Evolutionary conservation across 176 grass and related monocot genomes (phyloP).

Genomic region (Stipa capillata): DNA sequence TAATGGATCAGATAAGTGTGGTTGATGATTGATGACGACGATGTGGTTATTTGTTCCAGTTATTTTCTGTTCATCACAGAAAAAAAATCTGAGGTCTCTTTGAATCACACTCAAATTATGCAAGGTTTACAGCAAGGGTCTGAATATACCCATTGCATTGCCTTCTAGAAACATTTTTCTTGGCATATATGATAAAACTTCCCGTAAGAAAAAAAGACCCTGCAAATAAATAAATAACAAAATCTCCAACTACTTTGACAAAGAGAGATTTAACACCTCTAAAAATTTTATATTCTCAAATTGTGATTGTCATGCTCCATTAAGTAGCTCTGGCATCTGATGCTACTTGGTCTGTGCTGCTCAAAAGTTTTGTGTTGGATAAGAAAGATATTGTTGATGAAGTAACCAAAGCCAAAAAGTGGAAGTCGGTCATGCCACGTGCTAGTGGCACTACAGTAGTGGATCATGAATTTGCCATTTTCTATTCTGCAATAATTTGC

Average conservation of each 20-base stretch:
- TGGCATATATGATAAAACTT: not conserved
- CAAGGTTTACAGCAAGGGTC: not conserved
- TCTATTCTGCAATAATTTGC: not conserved
- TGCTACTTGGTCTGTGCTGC: not conserved
- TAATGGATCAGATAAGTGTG: not conserved
- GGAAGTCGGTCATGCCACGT: not conserved
- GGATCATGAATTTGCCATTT: slow-evolving; percentile 18
- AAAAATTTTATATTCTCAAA: no score
- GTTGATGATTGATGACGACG: not conserved
- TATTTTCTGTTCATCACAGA: not conserved
- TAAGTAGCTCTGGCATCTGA: not conserved
- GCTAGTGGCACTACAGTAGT: slow-evolving; percentile 23
- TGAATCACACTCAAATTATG: not conserved
- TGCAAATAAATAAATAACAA: no score
- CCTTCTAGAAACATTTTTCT: no score
- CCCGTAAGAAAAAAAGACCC: not conserved
- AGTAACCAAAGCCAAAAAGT: not conserved
- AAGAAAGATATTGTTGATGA: not conserved
- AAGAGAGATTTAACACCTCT: not conserved
- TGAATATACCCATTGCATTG: no score
- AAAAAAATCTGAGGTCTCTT: not conserved
- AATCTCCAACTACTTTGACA: not conserved
- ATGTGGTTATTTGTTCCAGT: not conserved
- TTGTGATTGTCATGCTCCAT: not conserved
- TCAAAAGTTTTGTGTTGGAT: not conserved